A percentile compares a stretch with the other conserved stretches of the same genome.
phyloP scores from a whole-genome alignment of 352 stramenopile genomes.

The Plasmopara viticola region DNA sequence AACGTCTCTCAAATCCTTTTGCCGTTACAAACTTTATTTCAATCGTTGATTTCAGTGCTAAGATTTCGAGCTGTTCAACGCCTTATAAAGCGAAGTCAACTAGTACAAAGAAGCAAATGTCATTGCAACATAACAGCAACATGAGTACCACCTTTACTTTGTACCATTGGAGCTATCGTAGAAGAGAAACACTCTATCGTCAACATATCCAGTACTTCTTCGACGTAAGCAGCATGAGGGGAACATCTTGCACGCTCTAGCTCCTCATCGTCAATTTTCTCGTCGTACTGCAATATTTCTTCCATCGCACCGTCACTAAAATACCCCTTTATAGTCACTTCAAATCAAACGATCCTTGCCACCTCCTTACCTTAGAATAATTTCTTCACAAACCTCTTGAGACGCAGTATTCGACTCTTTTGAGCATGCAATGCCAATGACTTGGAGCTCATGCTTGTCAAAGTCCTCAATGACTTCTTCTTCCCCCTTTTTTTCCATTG shows the following conservation, averaged over 20 bases:
- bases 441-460: conserved; percentile 4
- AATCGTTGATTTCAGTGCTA: conserved; percentile 4
- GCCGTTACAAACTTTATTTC: not conserved
- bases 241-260: conserved; percentile 4
- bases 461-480: not conserved
- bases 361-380: conserved; percentile 13
- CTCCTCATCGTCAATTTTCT: conserved; percentile 5
- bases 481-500: conserved; percentile 1
- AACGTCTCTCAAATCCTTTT: conserved; percentile 19
- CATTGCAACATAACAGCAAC: not conserved
- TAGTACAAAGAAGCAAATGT: conserved; percentile 6
- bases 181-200: conserved; percentile 33
- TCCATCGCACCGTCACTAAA: conserved; percentile 42
- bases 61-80: conserved; percentile 21
- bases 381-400: conserved; percentile 9
- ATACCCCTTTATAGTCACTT: not conserved
- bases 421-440: conserved; percentile 16
- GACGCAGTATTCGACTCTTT: conserved; percentile 6
- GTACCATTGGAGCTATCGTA: conserved; percentile 20
- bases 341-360: not conserved
- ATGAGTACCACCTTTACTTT: not conserved
- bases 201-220: conserved; percentile 34
- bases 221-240: conserved; percentile 17
- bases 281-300: conserved; percentile 29
- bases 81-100: conserved; percentile 32